Conservation (phyloP, 352 stramenopile species). For the Phytophthora idaei region DNA sequence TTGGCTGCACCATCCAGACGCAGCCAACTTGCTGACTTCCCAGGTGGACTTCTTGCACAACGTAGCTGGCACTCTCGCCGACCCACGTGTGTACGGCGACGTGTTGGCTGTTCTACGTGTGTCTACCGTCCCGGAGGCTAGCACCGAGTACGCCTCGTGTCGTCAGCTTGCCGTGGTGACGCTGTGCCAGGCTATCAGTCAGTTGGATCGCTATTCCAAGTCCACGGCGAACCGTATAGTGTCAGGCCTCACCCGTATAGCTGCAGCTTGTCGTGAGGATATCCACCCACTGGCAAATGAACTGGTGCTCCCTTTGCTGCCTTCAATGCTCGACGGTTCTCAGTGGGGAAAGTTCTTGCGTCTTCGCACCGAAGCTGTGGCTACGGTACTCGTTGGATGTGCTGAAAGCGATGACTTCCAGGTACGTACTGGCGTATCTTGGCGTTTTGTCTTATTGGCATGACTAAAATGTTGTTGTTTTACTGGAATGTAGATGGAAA, state of each 20-base stretch:
- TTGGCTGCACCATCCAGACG: constrained; percentile 65
- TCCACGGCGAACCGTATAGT: constrained; percentile 65
- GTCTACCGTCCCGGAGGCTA: constrained; percentile 34
- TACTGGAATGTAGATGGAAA: constrained; percentile 33
- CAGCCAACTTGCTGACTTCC: constrained; percentile 31
- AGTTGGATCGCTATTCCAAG: constrained; percentile 81
- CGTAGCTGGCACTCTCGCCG: constrained; percentile 68
- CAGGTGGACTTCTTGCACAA: constrained; percentile 58
- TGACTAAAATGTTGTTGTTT: constrained; percentile 6
- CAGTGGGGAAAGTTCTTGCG: constrained; percentile 57
- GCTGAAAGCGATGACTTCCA: constrained; percentile 42
- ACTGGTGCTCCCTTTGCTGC: constrained; percentile 47
- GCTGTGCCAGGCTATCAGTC: constrained; percentile 54
- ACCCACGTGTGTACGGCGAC: constrained; percentile 76
- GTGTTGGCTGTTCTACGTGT: constrained; percentile 47
- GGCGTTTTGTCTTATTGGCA: too few relatives aligned
- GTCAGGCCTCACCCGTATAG: constrained; percentile 54
- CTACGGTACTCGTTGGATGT: constrained; percentile 52
- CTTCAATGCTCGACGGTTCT: constrained; percentile 53
- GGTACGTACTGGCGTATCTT: constrained; percentile 24
- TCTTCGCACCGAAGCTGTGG: constrained; percentile 53
- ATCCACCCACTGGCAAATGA: constrained; percentile 54
- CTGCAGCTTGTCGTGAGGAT: constrained; percentile 43
- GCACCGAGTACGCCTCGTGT: constrained; percentile 32
- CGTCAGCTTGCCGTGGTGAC: constrained; percentile 41